Conservation (phyloP, 805 yeast genomes). For the Kodamaea jinghongensis region DNA sequence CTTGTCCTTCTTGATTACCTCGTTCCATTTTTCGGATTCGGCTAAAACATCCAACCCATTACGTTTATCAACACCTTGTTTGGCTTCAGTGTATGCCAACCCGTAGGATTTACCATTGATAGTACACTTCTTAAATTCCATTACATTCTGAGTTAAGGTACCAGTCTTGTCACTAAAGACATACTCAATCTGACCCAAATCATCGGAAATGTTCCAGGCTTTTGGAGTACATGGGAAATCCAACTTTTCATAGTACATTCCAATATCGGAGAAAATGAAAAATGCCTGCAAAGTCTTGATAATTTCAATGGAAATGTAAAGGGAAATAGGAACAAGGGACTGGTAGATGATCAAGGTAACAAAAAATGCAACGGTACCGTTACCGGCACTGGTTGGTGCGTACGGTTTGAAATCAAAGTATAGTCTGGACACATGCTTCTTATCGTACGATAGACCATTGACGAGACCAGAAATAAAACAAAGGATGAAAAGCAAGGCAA, state of each 20-base stretch:
- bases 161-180: slow-evolving; percentile 85
- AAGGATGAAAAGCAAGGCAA: slow-evolving; percentile 57
- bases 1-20: slow-evolving; percentile 55
- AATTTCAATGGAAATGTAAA: slow-evolving; percentile 78
- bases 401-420: slow-evolving; percentile 68
- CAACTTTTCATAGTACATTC: slow-evolving; percentile 63
- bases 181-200: slow-evolving; percentile 81
- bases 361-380: slow-evolving; percentile 71
- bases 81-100: slow-evolving; percentile 78
- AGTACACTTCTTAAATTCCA: slow-evolving; percentile 83
- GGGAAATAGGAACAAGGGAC: slow-evolving; percentile 78
- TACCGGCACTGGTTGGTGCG: slow-evolving; percentile 61
- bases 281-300: slow-evolving; percentile 80
- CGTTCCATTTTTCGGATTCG: slow-evolving; percentile 52
- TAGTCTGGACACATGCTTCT: slow-evolving; percentile 49
- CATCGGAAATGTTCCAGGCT: slow-evolving; percentile 84
- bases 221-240: slow-evolving; percentile 85
- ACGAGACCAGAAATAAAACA: slow-evolving; percentile 70
- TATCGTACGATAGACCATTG: slow-evolving; percentile 63
- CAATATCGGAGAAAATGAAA: slow-evolving; percentile 72
- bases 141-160: slow-evolving; percentile 76
- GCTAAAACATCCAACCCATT: slow-evolving; percentile 72
- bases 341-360: slow-evolving; percentile 76
- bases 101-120: slow-evolving; percentile 74
- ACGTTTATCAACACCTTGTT: slow-evolving; percentile 73